Evolutionary conservation across 2,329 filamentous ascomycete genomes (phyloP), one percentile per base, ranked within the genome.

Genomic region (Penicillium frequentans): DNA sequence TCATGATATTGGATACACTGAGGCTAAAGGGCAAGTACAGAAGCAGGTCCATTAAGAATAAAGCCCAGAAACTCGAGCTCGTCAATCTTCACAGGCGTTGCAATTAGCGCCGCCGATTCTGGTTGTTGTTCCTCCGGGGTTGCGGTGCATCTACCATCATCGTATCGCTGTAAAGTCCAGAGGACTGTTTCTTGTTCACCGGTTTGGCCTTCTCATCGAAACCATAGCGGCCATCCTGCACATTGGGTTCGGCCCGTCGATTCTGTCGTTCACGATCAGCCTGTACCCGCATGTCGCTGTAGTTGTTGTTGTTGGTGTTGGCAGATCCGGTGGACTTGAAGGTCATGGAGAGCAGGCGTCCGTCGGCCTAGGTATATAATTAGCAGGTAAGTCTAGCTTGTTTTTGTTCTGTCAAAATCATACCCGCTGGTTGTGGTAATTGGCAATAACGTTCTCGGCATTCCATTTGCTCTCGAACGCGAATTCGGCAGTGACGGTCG

Each of bases 361-460:
- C 85, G 66, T 88, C 86, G 27, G 86, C 86, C 82, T 81, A 43
- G 64, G 63, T 57, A 23, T 2, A 29, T 9, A 55, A 54, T 71
- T 58, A 70, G 67, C 55, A 58, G 44, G 7, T 2, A 19, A 14
- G 16, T 43, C 3, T 44, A 29, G 43, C 6, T 6, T 13, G 14
- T 24, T 11, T 13, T 10, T 26, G 14, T 47, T 45, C 31, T 9
- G 13, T 26, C 7, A 13, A 16, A 31, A 16, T 33, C 75, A 52
- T 66, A 85, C 84, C 78, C 82, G 85, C 67, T 86, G 83, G 61
- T 84, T 83, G 72, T 88, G 84, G 74, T 87, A 87, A 33, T 79
- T 85, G 37, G 79, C 79, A 60, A 88, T 81, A 37, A 86, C 81
- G 52, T 79, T 82, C 59, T 88, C 83, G 1, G 85, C 86, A 23